Percentiles rank a stretch among this genome's conserved stretches.
Evolutionary conservation across 768 basidiomycete species (phyloP).

Genomic region (Mycena chlorophos): DNA sequence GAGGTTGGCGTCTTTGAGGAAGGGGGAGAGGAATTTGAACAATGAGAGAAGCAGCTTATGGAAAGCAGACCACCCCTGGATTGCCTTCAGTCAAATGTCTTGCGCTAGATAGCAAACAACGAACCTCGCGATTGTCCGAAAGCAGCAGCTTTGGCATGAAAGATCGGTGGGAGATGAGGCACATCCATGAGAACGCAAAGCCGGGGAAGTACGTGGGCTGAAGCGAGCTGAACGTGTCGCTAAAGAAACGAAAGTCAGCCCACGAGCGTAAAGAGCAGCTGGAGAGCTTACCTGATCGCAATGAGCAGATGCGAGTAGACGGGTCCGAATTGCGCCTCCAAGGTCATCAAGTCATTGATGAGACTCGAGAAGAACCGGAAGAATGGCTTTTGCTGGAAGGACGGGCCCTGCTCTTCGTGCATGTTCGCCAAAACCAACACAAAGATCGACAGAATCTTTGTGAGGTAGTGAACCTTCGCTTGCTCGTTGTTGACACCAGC

Average conservation of each 20-base stretch:
- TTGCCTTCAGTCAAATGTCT: constrained; percentile 13
- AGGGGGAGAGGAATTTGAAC: constrained; percentile 92
- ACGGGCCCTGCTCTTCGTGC: constrained; percentile 89
- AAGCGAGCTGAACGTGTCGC: constrained; percentile 92
- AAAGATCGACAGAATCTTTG: constrained; percentile 96
- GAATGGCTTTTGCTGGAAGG: constrained; percentile 97
- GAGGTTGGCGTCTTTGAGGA: constrained; percentile 81
- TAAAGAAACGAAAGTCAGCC: constrained; percentile 33
- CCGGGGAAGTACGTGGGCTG: constrained; percentile 97
- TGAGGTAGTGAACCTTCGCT: constrained; percentile 94
- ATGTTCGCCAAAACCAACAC: constrained; percentile 92
- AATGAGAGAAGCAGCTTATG: constrained; percentile 91
- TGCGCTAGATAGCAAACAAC: constrained; percentile 5
- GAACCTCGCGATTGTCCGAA: constrained; percentile 84
- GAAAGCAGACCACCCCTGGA: constrained; percentile 91
- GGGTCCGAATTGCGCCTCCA: constrained; percentile 81
- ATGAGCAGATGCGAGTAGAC: constrained; percentile 89
- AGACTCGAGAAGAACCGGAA: constrained; percentile 98
- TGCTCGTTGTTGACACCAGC: constrained; percentile 90
- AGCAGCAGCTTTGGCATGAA: constrained; percentile 96
- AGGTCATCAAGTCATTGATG: constrained; percentile 84
- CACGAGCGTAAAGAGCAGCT: neutral
- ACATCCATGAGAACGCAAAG: constrained; percentile 98
- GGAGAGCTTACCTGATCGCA: constrained; percentile 70
- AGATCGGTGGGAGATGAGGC: constrained; percentile 89